Percentiles rank a stretch among this genome's conserved stretches.
phyloP scores from a whole-genome alignment of 1,284 basidiomycete species.

The Trichosporon coremiiforme region DNA sequence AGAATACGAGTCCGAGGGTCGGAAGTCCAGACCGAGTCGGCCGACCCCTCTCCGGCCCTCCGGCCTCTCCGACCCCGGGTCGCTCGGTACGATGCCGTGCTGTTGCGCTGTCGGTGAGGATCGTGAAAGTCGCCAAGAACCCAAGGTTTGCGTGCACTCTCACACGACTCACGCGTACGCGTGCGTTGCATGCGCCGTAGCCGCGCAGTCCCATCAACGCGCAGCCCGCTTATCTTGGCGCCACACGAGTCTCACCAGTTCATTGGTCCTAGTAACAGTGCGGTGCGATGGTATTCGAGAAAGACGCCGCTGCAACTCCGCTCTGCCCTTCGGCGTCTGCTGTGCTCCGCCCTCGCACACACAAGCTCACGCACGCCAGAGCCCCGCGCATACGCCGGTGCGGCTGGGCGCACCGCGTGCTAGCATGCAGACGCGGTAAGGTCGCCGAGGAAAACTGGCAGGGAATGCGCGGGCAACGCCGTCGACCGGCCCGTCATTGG shows the following conservation, averaged over 20 bases:
- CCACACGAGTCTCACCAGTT: not conserved
- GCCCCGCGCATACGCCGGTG: not conserved
- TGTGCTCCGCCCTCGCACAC: not conserved
- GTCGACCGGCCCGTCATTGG: slow-evolving; percentile 4
- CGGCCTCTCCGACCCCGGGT: not conserved
- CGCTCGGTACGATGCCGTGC: not conserved
- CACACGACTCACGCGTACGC: too few relatives aligned
- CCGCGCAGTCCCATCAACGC: not conserved
- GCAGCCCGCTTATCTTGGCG: not conserved
- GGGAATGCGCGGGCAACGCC: slow-evolving; percentile 6
- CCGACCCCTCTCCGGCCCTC: not conserved
- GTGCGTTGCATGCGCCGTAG: not conserved
- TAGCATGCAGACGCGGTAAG: not conserved
- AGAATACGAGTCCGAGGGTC: not conserved
- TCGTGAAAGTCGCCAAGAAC: not conserved
- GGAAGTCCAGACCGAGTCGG: not conserved
- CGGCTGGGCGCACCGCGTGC: not conserved
- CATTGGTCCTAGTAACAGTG: not conserved
- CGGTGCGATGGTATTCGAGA: not conserved
- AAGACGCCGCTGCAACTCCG: not conserved
- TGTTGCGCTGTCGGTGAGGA: not conserved
- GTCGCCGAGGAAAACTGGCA: not conserved
- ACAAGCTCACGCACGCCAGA: not conserved
- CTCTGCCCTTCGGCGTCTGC: not conserved
- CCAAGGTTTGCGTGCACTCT: not conserved